Percentiles rank a stretch among this genome's conserved stretches.
These are phyloP conservation scores for Ganoderma meredithae DNA, from an alignment of 1,284 basidiomycete genomes.

Conservation along the genomic window DNA sequence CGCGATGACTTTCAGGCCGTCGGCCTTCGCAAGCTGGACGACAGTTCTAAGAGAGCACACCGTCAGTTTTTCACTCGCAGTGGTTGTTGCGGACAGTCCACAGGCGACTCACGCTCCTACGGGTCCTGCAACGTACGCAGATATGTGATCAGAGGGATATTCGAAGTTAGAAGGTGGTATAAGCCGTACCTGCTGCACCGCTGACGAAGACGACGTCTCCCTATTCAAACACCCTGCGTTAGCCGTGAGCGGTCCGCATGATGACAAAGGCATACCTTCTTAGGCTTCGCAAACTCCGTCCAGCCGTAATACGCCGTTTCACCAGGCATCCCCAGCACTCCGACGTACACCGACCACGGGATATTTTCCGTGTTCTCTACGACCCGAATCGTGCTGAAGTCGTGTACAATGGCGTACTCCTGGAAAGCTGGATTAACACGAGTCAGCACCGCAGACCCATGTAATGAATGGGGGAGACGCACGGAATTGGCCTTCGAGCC, in stretches of 20 bases:
- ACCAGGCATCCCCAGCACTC: conserved; percentile 46
- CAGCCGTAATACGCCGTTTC: conserved; percentile 38
- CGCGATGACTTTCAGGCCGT: conserved; percentile 74
- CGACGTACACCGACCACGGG: conserved; percentile 44
- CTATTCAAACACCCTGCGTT: conserved; percentile 5
- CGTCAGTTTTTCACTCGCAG: too few relatives aligned
- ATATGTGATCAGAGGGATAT: background rate
- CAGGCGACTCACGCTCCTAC: conserved; percentile 30
- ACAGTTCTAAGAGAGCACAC: conserved; percentile 45
- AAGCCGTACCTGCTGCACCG: conserved; percentile 24
- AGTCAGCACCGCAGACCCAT: background rate
- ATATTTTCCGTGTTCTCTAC: conserved; percentile 37
- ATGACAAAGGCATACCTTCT: conserved; percentile 12
- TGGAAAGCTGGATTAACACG: conserved; percentile 29
- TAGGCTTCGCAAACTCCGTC: conserved; percentile 34
- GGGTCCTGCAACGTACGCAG: conserved; percentile 12
- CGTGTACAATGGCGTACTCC: conserved; percentile 34
- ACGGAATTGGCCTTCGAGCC: conserved; percentile 46
- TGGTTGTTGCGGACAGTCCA: background rate
- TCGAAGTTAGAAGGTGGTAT: background rate
- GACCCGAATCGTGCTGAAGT: conserved; percentile 17
- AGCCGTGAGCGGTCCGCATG: background rate
- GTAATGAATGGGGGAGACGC: background rate
- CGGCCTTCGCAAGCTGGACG: conserved; percentile 68
- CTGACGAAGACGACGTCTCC: conserved; percentile 39